Evolutionary conservation across 2,329 filamentous ascomycete genomes (phyloP).

Genomic region (Colletotrichum lentis): DNA sequence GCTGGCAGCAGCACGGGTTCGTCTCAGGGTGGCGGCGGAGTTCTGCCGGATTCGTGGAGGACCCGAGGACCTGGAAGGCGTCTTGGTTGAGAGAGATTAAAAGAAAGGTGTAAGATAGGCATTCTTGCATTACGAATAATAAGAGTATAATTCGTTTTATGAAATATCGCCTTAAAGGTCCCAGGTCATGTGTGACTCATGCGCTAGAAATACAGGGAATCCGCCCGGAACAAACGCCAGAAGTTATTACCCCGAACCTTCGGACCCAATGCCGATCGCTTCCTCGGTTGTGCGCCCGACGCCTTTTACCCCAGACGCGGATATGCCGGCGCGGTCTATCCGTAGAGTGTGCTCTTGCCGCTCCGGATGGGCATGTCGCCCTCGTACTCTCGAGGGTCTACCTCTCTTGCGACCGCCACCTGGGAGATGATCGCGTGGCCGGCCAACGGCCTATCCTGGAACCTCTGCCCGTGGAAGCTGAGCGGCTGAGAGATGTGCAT

Average conservation of each 20-base stretch:
- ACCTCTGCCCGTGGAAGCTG: conserved; percentile 40
- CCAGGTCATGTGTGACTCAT: neutral
- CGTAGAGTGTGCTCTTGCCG: conserved; percentile 50
- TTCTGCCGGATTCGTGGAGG: conserved; percentile 70
- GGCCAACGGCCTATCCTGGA: conserved; percentile 41
- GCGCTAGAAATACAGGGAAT: neutral
- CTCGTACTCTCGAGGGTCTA: conserved; percentile 31
- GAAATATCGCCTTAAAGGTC: neutral
- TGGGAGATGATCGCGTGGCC: conserved; percentile 28
- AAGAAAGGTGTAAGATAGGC: conserved; percentile 2
- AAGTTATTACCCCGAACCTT: neutral
- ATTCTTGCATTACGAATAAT: conserved; percentile 17
- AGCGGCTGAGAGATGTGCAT: conserved; percentile 47
- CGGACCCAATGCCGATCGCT: no score
- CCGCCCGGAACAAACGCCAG: neutral
- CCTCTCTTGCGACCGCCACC: conserved; percentile 10
- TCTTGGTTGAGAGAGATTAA: conserved; percentile 55
- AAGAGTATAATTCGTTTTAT: conserved; percentile 32
- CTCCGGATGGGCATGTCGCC: conserved; percentile 47
- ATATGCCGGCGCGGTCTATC: conserved; percentile 29
- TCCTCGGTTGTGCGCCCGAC: no score
- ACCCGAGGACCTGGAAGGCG: conserved; percentile 69
- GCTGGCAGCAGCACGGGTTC: conserved; percentile 54
- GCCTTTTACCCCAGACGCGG: no score
- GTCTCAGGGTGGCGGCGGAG: conserved; percentile 52